Evolutionary conservation across 1,139 yeast genomes (phyloP).

Genomic region (Saccharomyces hybrid): DNA sequence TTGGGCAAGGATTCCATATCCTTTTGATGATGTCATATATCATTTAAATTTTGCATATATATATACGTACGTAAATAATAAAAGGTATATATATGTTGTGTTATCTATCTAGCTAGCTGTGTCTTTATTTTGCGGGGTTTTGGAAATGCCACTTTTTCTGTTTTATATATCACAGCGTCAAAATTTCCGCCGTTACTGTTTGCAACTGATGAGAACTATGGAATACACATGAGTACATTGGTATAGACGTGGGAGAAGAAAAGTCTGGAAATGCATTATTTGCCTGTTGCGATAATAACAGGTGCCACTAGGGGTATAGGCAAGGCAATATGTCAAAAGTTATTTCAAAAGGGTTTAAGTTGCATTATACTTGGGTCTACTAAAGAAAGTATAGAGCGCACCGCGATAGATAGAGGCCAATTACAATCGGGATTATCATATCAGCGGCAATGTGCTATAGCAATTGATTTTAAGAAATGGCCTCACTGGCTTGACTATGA

Average conservation of each 20-base stretch:
- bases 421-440: conserved; percentile 9
- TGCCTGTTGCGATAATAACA: conserved; percentile 51
- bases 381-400: conserved; percentile 20
- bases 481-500: conserved; percentile 22
- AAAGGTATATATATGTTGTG: conserved; percentile 7
- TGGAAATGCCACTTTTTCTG: background rate
- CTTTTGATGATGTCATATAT: conserved; percentile 2
- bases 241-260: background rate
- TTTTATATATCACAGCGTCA: background rate
- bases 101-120: conserved; percentile 2
- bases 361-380: conserved; percentile 58
- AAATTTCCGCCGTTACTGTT: background rate
- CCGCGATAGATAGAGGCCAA: conserved; percentile 7
- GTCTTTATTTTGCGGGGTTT: background rate
- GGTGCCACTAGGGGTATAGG: conserved; percentile 92
- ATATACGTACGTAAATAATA: conserved; percentile 10
- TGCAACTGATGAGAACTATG: background rate
- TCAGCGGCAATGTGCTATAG: conserved; percentile 45
- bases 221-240: background rate
- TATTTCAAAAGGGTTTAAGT: conserved; percentile 57
- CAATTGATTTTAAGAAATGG: conserved; percentile 44
- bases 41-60: conserved; percentile 13
- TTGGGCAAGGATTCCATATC: conserved; percentile 1
- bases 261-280: background rate
- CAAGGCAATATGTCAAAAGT: conserved; percentile 47